These are phyloP conservation scores for Pleurotus giganteus DNA, from an alignment of 768 basidiomycete species.

Conservation along the genomic window DNA sequence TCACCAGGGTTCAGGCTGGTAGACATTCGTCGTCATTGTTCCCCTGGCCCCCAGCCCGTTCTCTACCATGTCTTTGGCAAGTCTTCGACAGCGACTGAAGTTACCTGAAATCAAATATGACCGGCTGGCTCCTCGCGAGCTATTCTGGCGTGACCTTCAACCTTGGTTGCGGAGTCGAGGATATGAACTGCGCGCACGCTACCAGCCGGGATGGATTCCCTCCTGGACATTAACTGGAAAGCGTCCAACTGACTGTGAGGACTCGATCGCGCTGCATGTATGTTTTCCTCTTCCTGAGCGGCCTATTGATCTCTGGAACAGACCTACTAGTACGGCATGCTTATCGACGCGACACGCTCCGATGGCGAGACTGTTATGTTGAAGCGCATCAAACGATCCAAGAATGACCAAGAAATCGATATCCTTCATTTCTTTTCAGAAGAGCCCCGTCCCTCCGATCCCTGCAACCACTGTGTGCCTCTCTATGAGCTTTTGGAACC, in stretches of 20 bases:
- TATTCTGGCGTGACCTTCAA: constrained; percentile 22
- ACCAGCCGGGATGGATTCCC: constrained; percentile 23
- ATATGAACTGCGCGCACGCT: constrained; percentile 24
- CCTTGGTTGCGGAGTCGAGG: constrained; percentile 21
- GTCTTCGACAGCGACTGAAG: no score
- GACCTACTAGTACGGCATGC: constrained; percentile 10
- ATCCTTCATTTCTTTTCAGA: constrained; percentile 23
- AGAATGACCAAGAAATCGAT: constrained; percentile 21
- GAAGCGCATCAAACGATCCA: constrained; percentile 17
- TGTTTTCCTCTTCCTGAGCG: neutral
- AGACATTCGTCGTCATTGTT: no score
- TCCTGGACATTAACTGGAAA: constrained; percentile 21
- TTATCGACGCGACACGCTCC: constrained; percentile 28
- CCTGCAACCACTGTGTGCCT: constrained; percentile 30
- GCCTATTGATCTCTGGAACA: neutral
- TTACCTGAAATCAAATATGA: neutral
- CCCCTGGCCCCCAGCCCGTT: no score
- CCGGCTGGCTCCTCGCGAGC: constrained; percentile 8
- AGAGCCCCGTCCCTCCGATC: constrained; percentile 17
- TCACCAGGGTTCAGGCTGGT: no score
- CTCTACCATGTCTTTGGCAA: no score
- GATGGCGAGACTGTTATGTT: constrained; percentile 30
- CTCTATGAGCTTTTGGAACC: constrained; percentile 19
- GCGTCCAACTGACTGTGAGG: constrained; percentile 10
- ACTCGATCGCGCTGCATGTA: neutral